Conservation (phyloP, 305 asterid species). For the Galium porrigens region DNA sequence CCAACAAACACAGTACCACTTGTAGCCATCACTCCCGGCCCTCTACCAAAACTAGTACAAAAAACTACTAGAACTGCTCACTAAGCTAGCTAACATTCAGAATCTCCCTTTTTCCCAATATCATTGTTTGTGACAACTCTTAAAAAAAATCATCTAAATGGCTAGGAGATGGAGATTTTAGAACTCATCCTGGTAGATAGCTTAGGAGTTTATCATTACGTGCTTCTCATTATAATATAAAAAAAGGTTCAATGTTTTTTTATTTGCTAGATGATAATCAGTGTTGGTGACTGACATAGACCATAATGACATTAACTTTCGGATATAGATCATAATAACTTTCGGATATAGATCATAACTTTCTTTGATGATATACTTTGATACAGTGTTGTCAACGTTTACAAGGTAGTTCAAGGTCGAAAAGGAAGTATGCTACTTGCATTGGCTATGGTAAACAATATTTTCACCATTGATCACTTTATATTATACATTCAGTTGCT, state of each 20-base stretch:
- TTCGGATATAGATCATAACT: background rate
- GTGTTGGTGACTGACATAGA: background rate
- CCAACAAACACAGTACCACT: no score
- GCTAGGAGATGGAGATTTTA: no score
- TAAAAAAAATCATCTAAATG: no score
- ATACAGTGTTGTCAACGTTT: slow-evolving; percentile 58
- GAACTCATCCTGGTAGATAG: no score
- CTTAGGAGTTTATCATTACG: background rate
- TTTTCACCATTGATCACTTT: slow-evolving; percentile 8
- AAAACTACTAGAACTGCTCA: no score
- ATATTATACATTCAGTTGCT: slow-evolving; percentile 7
- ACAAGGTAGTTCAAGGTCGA: slow-evolving; percentile 60
- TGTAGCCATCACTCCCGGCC: no score
- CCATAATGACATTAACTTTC: background rate
- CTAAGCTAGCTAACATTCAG: no score
- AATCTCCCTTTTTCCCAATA: no score
- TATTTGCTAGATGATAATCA: background rate
- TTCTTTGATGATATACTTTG: slow-evolving; percentile 13
- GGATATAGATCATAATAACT: background rate
- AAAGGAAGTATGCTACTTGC: slow-evolving; percentile 73
- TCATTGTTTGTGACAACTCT: no score
- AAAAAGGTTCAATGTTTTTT: background rate
- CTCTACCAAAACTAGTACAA: no score
- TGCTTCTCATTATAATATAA: background rate
- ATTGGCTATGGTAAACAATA: slow-evolving; percentile 59